Evolutionary conservation across 805 yeast genomes (phyloP), one percentile per base, ranked within the genome.

Genomic region (Metschnikowia shivogae): DNA sequence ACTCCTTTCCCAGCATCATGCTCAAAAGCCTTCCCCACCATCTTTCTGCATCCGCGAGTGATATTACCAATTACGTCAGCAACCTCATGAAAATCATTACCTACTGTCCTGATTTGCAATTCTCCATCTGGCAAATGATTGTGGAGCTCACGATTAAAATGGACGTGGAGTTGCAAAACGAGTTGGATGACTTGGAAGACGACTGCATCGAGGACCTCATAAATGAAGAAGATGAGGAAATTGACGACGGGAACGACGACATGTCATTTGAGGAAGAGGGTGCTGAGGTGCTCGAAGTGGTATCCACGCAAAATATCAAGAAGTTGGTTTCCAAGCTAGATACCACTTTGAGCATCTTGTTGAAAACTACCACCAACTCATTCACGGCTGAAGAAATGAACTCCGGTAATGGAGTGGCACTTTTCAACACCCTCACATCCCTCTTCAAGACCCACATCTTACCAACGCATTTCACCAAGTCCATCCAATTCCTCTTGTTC

Each of bases 111-210:
- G 97, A 89, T 54, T 67, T 89, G 51, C 81, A 82, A 54, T 76
- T 76, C 51, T 80, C 80, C 38, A 73, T 87, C 6, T 90, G 97
- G 97, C 82, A 85, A 19, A 64, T 87, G 46, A 73, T 90, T 12
- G 70, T 89, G 33, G 96, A 92, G 62, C 78, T 82, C 49, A 76
- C 86, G 45, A 88, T 93, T 47, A 86, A 87, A 52, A 72, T 93
- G 38, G 99, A 92, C 64, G 97, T 90, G 5, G 98, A 89, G 63
- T 72, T 90, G 46, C 96, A 89, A 58, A 89, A 87, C 59, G 93
- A 86, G 55, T 67, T 88, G 46, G 96, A 89, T 56, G 96, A 87
- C 53, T 67, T 84, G 45, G 95, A 86, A 59, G 93, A 86, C 52
- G 76, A 70, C 30, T 70, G 67, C 45, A 85, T 80, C 44, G 80